A percentile compares a stretch with the other conserved stretches of the same genome.
Evolutionary conservation across 345 rosid species (phyloP).

Genomic region (Citropsis articulata): DNA sequence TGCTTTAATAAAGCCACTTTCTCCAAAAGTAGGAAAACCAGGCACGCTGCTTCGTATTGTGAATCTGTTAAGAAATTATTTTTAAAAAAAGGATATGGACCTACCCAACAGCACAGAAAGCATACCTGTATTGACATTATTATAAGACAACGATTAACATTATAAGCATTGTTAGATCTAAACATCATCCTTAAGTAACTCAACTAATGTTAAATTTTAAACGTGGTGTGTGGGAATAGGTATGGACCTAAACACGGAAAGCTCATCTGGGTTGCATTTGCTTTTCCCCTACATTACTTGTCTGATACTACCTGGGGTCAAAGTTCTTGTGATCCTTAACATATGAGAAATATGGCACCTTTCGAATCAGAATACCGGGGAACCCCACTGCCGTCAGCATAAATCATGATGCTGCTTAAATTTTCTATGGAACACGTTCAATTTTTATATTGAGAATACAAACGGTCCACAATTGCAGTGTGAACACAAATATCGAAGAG

Average conservation of each 20-base stretch:
- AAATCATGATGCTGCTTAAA: not conserved
- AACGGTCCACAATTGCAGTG: not conserved
- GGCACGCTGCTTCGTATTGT: constrained; percentile 17
- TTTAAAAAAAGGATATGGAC: not conserved
- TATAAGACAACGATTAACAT: not conserved
- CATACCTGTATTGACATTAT: not conserved
- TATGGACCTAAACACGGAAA: not conserved
- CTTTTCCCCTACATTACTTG: not conserved
- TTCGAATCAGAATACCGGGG: not conserved
- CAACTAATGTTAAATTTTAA: not conserved
- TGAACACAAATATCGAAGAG: not conserved
- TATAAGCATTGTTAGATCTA: not conserved
- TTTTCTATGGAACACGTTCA: not conserved
- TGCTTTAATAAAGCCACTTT: constrained; percentile 7
- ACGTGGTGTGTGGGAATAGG: not conserved
- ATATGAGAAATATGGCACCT: not conserved
- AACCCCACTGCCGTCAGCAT: not conserved
- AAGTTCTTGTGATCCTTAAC: too few relatives aligned
- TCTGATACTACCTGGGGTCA: not conserved
- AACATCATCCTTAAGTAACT: not conserved
- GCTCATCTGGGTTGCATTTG: not conserved
- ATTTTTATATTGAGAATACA: not conserved
- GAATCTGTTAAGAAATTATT: not conserved
- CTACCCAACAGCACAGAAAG: not conserved
- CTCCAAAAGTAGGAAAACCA: not conserved